phyloP scores from a whole-genome alignment of 768 basidiomycete genomes.

The Mycena leptocephala region DNA sequence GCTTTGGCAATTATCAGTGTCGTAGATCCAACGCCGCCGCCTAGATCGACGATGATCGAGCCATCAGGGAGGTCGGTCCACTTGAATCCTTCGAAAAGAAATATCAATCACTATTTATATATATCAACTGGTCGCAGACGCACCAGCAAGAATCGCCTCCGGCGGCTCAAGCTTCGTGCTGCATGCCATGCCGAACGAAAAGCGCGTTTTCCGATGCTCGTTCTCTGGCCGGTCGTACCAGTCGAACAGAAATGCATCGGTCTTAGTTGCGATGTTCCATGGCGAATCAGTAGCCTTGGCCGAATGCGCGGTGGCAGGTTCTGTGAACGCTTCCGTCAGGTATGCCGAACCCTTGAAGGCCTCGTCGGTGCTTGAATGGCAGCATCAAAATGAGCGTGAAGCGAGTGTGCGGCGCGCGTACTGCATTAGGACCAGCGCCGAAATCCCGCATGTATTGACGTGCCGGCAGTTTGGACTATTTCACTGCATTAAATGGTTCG shows the following conservation, averaged over 20 bases:
- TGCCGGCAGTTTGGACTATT: slow-evolving; percentile 31
- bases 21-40: slow-evolving; percentile 32
- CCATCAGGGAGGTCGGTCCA: slow-evolving; percentile 25
- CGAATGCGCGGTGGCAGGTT: slow-evolving; percentile 19
- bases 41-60: slow-evolving; percentile 32
- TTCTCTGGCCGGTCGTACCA: slow-evolving; percentile 38
- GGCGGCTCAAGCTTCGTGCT: slow-evolving; percentile 27
- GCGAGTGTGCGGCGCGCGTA: neutral
- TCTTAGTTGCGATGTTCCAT: slow-evolving; percentile 35
- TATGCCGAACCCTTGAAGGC: slow-evolving; percentile 33
- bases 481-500: neutral
- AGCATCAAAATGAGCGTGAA: neutral
- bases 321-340: slow-evolving; percentile 14
- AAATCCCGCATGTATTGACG: slow-evolving; percentile 23
- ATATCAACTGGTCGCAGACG: neutral
- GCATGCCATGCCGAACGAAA: slow-evolving; percentile 29
- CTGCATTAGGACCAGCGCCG: slow-evolving; percentile 25
- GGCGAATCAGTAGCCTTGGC: slow-evolving; percentile 23
- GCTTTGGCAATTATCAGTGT: slow-evolving; percentile 22
- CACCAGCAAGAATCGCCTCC: slow-evolving; percentile 19
- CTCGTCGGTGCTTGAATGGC: slow-evolving; percentile 27
- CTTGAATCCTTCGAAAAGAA: slow-evolving; percentile 21
- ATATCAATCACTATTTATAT: no score
- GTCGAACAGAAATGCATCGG: slow-evolving; percentile 28
- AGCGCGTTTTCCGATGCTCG: slow-evolving; percentile 3